These are phyloP conservation scores for Kodamaea nitidulidarum DNA, from an alignment of 805 yeast species.

Conservation along the genomic window DNA sequence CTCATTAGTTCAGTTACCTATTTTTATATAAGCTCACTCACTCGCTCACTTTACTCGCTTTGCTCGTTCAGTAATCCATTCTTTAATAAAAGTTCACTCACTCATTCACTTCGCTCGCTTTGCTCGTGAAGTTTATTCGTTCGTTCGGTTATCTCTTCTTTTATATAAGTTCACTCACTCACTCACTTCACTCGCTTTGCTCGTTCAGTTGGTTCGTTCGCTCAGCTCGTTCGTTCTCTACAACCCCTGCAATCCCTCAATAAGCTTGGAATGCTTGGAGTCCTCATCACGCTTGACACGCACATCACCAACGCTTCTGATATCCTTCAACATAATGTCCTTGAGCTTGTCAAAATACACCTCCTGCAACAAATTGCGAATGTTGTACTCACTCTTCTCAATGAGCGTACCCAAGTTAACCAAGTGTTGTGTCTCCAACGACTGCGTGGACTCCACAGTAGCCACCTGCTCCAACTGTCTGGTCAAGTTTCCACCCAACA, in stretches of 20 bases:
- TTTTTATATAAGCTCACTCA: too few species aligned
- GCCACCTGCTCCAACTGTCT: conserved; percentile 59
- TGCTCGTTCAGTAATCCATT: too few species aligned
- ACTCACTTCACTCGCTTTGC: background rate
- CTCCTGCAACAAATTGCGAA: conserved; percentile 84
- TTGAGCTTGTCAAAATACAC: conserved; percentile 94
- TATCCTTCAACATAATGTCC: conserved; percentile 61
- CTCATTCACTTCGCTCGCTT: too few species aligned
- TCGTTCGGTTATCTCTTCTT: too few species aligned
- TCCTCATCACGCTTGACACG: conserved; percentile 28
- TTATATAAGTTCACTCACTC: too few species aligned
- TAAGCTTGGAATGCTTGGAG: conserved; percentile 27
- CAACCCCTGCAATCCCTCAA: conserved; percentile 24
- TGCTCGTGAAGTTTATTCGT: too few species aligned
- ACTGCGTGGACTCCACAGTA: conserved; percentile 29
- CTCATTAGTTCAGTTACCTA: too few species aligned
- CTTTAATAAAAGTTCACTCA: too few species aligned
- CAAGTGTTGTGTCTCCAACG: conserved; percentile 64
- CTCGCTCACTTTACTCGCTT: too few species aligned
- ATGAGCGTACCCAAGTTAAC: conserved; percentile 80
- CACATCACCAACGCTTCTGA: conserved; percentile 36
- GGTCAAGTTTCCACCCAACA: conserved; percentile 77
- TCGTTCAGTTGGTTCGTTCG: background rate
- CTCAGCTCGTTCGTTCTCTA: background rate
- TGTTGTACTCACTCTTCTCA: conserved; percentile 83